A percentile compares a stretch with the other conserved stretches of the same genome.
Evolutionary conservation across 192 early-diverging fungal genomes (phyloP).

Genomic region (Spizellomyces punctatus): DNA sequence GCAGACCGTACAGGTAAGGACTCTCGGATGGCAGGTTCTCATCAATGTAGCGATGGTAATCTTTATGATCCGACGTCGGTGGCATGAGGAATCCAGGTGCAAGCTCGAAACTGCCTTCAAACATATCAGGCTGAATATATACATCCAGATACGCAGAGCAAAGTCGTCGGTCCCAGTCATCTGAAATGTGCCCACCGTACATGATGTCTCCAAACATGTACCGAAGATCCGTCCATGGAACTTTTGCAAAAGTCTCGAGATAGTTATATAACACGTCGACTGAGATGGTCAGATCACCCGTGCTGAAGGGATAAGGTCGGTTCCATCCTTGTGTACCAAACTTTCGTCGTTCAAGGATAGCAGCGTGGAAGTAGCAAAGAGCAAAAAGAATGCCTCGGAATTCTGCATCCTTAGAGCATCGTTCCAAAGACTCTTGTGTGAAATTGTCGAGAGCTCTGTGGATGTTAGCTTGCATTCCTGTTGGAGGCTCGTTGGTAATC

Average conservation of each 20-base stretch:
- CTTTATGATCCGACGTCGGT: slow-evolving; percentile 64
- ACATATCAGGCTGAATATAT: slow-evolving; percentile 62
- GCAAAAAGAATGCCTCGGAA: slow-evolving; percentile 63
- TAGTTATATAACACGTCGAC: slow-evolving; percentile 66
- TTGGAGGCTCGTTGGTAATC: slow-evolving; percentile 71
- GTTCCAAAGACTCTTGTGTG: slow-evolving; percentile 61
- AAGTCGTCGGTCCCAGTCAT: slow-evolving; percentile 65
- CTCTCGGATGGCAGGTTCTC: slow-evolving; percentile 65
- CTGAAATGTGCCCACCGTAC: slow-evolving; percentile 74
- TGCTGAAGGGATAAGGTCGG: slow-evolving; percentile 64
- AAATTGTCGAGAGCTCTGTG: slow-evolving; percentile 71
- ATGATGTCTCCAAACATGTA: slow-evolving; percentile 73
- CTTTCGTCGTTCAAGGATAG: slow-evolving; percentile 63
- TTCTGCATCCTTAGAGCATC: slow-evolving; percentile 69
- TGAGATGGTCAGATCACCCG: slow-evolving; percentile 66
- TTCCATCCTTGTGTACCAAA: slow-evolving; percentile 73
- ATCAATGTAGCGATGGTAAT: slow-evolving; percentile 69
- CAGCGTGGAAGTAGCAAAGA: slow-evolving; percentile 69
- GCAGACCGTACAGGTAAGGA: slow-evolving; percentile 65
- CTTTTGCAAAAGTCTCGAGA: slow-evolving; percentile 62
- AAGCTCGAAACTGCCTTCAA: slow-evolving; percentile 66
- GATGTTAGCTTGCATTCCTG: slow-evolving; percentile 71
- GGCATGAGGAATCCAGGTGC: slow-evolving; percentile 62
- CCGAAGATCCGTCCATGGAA: slow-evolving; percentile 66
- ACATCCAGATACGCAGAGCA: slow-evolving; percentile 66